Evolutionary conservation across 208 protist species (phyloP), one percentile per base, ranked within the genome.

Genomic region (Kentomonas sorsogonicus): DNA sequence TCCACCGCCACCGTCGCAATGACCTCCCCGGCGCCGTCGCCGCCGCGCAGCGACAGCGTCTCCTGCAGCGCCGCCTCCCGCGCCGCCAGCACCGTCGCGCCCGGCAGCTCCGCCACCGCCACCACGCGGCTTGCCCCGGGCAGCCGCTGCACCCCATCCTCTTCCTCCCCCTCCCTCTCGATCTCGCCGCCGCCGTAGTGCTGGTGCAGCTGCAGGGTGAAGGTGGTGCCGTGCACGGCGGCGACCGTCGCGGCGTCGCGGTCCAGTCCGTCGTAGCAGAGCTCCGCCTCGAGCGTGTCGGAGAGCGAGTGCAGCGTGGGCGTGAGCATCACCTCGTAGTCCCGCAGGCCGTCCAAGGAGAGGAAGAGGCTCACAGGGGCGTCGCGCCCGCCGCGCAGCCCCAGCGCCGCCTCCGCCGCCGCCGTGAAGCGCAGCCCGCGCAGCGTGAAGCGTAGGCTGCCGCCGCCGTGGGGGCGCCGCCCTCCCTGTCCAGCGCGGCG

Each of bases 281-380:
- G 91, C 20, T 72, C 68, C 48, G 91, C 72, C 56, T 86, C 81
- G 27, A 87, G 57, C 11, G 80, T 64, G 10, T 84, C 80, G 31
- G 70, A 44, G 18, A 91, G 69, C 18, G 66, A 38, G 65, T 83
- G 69, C 33, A 90, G 69, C 3, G 76, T 72, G 3, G 80, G 81
- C 15, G 79, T 84, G 16, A 94, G 40, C 87, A 91, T 94, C 25
- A 83, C 79, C 43, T 91, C 83, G 57, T 86, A 87, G 22, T 74
- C 74, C 5, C 66, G 66, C 7, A 91, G 53, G 43, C 83, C 87
- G 55, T 91, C 87, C 20, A 91, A 50, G 15, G 83, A 72, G 54
- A 91, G 79, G 47, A 91, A 91, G 41, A 88, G 27, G 10, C 69
- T 68, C 10, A 79, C 70, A 16, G 83, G 72, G 5, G 57, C 52